Conservation (phyloP, 2,329 filamentous ascomycete species). For the Daldinia eschscholtzii region DNA sequence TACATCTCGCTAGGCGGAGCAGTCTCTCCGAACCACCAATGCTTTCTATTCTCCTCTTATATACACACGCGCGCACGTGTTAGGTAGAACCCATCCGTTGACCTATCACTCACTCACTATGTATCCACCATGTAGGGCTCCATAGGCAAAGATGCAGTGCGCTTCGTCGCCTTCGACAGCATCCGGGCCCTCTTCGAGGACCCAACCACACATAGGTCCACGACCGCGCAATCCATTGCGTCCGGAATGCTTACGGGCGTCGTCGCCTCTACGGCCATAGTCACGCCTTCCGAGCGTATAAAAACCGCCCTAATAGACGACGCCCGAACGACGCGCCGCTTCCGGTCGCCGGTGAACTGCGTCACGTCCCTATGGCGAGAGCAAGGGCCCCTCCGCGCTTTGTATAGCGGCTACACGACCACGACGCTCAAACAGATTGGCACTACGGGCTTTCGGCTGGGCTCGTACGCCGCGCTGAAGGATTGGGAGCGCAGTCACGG, state of each 20-base stretch:
- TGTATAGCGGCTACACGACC: constrained; percentile 70
- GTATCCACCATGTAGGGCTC: constrained; percentile 57
- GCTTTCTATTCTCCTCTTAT: not conserved
- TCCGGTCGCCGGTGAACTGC: constrained; percentile 65
- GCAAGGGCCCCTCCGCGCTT: constrained; percentile 63
- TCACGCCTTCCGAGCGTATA: constrained; percentile 73
- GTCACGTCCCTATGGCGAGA: constrained; percentile 62
- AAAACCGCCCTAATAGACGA: constrained; percentile 76
- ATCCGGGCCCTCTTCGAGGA: constrained; percentile 68
- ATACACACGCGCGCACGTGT: not conserved
- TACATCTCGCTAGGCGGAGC: constrained; percentile 3
- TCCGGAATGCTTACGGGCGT: constrained; percentile 71
- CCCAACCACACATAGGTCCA: constrained; percentile 65
- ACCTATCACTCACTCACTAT: not conserved
- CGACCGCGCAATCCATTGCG: constrained; percentile 65
- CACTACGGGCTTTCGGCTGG: constrained; percentile 72
- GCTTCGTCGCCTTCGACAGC: constrained; percentile 73
- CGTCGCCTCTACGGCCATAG: constrained; percentile 67
- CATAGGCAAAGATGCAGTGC: constrained; percentile 72
- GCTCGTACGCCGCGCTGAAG: constrained; percentile 73
- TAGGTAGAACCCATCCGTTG: not conserved
- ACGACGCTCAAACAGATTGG: constrained; percentile 73
- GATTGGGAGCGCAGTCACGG: constrained; percentile 56
- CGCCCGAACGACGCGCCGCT: constrained; percentile 55
- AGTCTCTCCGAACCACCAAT: not conserved